These are phyloP conservation scores for Xanthoconium purpureum DNA, from an alignment of 768 basidiomycete genomes.

Conservation along the genomic window DNA sequence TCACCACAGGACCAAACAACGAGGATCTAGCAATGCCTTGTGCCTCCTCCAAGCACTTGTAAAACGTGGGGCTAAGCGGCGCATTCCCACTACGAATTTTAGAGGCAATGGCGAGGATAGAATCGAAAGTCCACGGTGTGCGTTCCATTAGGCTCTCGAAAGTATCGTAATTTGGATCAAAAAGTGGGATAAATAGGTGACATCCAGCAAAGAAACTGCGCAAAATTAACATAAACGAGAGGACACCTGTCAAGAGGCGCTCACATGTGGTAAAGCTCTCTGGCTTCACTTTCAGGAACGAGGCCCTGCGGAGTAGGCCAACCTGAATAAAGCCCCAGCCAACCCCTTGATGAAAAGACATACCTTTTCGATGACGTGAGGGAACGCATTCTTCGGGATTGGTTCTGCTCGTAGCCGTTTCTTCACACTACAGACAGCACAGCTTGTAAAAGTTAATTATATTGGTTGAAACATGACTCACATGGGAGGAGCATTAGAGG, in stretches of 20 bases:
- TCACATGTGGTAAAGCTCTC: conserved; percentile 89
- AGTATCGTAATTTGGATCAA: conserved; percentile 90
- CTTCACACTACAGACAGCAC: conserved; percentile 45
- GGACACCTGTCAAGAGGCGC: conserved; percentile 24
- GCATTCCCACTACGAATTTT: conserved; percentile 91
- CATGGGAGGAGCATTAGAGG: conserved; percentile 64
- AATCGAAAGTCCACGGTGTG: conserved; percentile 94
- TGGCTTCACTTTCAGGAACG: conserved; percentile 80
- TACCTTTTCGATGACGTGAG: conserved; percentile 87
- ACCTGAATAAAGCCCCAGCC: not conserved
- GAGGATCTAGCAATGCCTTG: conserved; percentile 94
- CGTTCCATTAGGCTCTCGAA: conserved; percentile 90
- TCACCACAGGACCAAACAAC: conserved; percentile 88
- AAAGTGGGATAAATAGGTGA: conserved; percentile 93
- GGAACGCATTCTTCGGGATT: conserved; percentile 81
- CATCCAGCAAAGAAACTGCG: conserved; percentile 92
- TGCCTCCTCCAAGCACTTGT: conserved; percentile 90
- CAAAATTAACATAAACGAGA: conserved; percentile 1
- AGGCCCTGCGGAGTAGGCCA: conserved; percentile 54
- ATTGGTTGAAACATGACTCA: conserved; percentile 18
- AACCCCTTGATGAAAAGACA: not conserved
- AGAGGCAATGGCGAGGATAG: conserved; percentile 86
- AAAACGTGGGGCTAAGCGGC: conserved; percentile 80
- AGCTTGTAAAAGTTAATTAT: not conserved
- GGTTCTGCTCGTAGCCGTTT: conserved; percentile 85